Evolutionary conservation across 1,284 basidiomycete genomes (phyloP).

Genomic region (Heimioporus retisporus): DNA sequence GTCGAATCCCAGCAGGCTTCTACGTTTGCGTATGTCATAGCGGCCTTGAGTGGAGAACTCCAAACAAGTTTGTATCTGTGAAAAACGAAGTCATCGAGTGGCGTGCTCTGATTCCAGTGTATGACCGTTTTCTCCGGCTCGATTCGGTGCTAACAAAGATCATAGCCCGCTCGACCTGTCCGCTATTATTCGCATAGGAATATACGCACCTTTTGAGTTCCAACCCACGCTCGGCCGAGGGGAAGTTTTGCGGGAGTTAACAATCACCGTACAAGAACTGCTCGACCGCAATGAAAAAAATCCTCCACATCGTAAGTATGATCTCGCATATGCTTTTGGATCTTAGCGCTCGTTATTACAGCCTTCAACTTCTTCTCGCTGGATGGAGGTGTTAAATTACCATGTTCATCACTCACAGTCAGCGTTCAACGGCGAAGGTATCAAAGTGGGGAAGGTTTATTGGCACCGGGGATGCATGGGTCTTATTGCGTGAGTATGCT

Average conservation of each 20-base stretch:
- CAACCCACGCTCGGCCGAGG: constrained; percentile 1
- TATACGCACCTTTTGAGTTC: not conserved
- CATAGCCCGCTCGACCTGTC: not conserved
- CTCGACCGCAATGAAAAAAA: not conserved
- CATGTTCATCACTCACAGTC: too few species aligned
- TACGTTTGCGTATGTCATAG: not conserved
- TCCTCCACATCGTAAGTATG: not conserved
- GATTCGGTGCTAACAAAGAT: not conserved
- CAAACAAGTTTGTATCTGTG: not conserved
- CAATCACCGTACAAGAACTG: not conserved
- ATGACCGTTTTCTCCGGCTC: not conserved
- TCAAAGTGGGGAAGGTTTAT: too few species aligned
- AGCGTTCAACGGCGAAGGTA: too few species aligned
- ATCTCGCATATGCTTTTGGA: not conserved
- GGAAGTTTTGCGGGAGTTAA: not conserved
- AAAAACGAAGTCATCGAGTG: not conserved
- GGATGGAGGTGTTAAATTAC: not conserved
- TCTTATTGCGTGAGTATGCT: not conserved
- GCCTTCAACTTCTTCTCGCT: not conserved
- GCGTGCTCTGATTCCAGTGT: not conserved
- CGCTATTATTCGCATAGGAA: not conserved
- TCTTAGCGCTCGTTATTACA: not conserved
- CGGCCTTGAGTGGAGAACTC: not conserved
- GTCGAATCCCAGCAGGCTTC: not conserved
- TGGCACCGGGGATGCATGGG: too few species aligned